These are phyloP conservation scores for Microbotryum saponariae DNA, from an alignment of 1,284 basidiomycete species.

Conservation along the genomic window DNA sequence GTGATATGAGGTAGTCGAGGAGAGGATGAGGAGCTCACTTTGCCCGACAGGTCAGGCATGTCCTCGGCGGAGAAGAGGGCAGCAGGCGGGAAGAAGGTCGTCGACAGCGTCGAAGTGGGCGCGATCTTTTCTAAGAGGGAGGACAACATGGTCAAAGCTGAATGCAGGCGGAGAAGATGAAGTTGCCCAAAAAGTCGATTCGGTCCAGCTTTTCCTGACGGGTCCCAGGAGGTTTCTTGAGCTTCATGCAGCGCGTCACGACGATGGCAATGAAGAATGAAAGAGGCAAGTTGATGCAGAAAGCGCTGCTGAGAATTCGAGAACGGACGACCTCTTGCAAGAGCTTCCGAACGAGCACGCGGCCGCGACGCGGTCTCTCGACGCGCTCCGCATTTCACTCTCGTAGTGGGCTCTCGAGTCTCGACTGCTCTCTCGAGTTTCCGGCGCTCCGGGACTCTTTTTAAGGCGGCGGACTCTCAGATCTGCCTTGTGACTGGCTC, in stretches of 20 bases:
- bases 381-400: too few relatives aligned
- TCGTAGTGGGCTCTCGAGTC: too few relatives aligned
- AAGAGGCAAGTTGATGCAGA: constrained; percentile 33
- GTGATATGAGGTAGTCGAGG: neutral
- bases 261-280: constrained; percentile 25
- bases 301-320: neutral
- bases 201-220: constrained; percentile 37
- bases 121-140: neutral
- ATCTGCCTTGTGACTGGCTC: too few relatives aligned
- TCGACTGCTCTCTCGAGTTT: too few relatives aligned
- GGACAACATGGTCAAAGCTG: neutral
- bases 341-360: too few relatives aligned
- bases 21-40: constrained; percentile 34
- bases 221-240: constrained; percentile 37
- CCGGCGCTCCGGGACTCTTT: too few relatives aligned
- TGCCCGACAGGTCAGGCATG: constrained; percentile 51
- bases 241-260: constrained; percentile 34
- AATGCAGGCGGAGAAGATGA: constrained; percentile 27
- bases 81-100: constrained; percentile 43
- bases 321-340: too few relatives aligned
- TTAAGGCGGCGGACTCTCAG: too few relatives aligned
- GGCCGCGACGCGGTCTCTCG: too few relatives aligned
- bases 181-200: constrained; percentile 41
- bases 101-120: neutral
- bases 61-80: constrained; percentile 46